A percentile compares a stretch with the other conserved stretches of the same genome.
Conservation (phyloP, 306 rosid genomes). For the Urtica urens region DNA sequence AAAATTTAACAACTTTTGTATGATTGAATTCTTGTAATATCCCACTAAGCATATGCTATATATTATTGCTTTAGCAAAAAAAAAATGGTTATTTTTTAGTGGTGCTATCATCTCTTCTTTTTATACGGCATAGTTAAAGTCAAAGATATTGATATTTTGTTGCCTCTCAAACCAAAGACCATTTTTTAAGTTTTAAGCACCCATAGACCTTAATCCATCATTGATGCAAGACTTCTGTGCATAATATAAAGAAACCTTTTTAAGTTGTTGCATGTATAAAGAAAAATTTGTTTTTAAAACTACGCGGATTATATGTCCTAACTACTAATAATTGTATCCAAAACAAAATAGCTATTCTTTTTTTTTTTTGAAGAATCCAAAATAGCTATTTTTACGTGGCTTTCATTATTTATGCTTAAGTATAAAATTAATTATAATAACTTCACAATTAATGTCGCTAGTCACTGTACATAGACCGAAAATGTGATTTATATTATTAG, state of each 20-base stretch:
- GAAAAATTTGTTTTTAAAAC: background rate
- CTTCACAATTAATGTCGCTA: background rate
- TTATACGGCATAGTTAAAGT: background rate
- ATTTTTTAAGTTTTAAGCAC: background rate
- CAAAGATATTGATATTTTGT: conserved; percentile 17
- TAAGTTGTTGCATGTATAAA: background rate
- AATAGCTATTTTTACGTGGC: background rate
- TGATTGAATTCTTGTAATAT: background rate
- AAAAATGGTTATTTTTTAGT: background rate
- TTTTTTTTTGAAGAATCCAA: too few species aligned
- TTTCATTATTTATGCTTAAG: background rate
- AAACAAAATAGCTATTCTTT: too few species aligned
- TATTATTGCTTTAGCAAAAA: background rate
- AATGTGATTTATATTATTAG: too few species aligned
- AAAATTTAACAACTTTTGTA: background rate
- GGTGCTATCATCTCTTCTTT: conserved; percentile 12
- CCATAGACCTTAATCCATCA: conserved; percentile 1
- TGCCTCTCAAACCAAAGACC: background rate
- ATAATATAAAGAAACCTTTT: background rate
- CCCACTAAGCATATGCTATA: background rate
- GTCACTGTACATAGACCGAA: too few species aligned
- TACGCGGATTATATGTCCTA: background rate
- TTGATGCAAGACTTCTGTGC: background rate
- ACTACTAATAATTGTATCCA: background rate
- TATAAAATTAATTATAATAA: background rate